phyloP scores from a whole-genome alignment of 2,329 filamentous ascomycete genomes.

The Arthrobotrys iridis region DNA sequence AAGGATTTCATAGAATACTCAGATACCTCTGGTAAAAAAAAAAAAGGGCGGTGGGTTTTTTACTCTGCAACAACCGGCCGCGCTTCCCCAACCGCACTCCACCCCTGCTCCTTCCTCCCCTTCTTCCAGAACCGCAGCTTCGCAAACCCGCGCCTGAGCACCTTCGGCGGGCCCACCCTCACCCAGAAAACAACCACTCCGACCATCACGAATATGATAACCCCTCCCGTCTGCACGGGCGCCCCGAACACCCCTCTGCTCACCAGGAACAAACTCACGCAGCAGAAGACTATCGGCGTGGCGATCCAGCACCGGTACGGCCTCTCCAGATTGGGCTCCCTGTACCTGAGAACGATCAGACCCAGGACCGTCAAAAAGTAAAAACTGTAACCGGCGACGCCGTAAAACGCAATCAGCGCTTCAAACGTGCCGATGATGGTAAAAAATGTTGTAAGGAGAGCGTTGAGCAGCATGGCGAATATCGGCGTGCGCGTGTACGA shows the following conservation, averaged over 20 bases:
- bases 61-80: slow-evolving; percentile 62
- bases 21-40: too few relatives aligned
- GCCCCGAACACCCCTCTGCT: slow-evolving; percentile 89
- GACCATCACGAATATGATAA: slow-evolving; percentile 82
- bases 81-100: slow-evolving; percentile 70
- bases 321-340: slow-evolving; percentile 84
- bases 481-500: slow-evolving; percentile 75
- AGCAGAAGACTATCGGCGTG: slow-evolving; percentile 98
- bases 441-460: slow-evolving; percentile 76
- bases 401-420: slow-evolving; percentile 94
- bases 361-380: slow-evolving; percentile 96
- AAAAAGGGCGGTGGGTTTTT: too few relatives aligned
- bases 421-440: slow-evolving; percentile 87
- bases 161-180: slow-evolving; percentile 71
- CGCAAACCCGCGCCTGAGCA: slow-evolving; percentile 63
- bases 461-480: slow-evolving; percentile 86
- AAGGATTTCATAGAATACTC: not conserved
- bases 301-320: slow-evolving; percentile 97
- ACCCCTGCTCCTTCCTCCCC: slow-evolving; percentile 67
- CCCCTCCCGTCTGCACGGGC: slow-evolving; percentile 86
- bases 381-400: slow-evolving; percentile 95
- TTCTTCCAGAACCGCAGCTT: slow-evolving; percentile 67
- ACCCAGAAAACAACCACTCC: slow-evolving; percentile 91
- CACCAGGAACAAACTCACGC: slow-evolving; percentile 90
- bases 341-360: slow-evolving; percentile 86